Conservation (phyloP, 2,329 filamentous ascomycete genomes). For the Arthroderma sp. region DNA sequence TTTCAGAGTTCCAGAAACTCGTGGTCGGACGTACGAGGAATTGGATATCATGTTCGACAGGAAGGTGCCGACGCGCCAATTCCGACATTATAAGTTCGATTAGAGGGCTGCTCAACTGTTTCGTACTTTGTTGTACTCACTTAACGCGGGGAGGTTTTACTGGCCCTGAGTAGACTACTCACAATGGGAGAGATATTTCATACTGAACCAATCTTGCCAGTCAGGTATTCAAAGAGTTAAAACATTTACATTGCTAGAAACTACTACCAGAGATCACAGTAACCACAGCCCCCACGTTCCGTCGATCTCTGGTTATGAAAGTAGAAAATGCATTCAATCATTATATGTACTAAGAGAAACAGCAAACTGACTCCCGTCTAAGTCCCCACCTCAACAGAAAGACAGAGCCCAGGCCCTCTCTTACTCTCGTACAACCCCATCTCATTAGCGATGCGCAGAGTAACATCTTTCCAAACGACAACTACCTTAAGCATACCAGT, state of each 20-base stretch:
- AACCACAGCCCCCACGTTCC: no score
- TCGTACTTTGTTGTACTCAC: no score
- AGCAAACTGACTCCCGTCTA: conserved; percentile 1
- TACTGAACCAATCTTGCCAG: no score
- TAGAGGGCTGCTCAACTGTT: background rate
- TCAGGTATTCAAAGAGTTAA: no score
- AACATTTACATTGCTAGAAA: no score
- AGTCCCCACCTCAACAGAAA: conserved; percentile 20
- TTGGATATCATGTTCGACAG: conserved; percentile 31
- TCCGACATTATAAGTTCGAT: conserved; percentile 14
- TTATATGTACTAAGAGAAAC: background rate
- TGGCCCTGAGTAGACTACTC: no score
- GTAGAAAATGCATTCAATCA: no score
- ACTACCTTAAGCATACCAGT: conserved; percentile 18
- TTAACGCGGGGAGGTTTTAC: no score
- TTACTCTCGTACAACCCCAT: conserved; percentile 34
- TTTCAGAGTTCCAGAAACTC: conserved; percentile 15
- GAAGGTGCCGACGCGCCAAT: conserved; percentile 27
- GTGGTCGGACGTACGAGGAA: conserved; percentile 12
- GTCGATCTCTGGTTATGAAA: no score
- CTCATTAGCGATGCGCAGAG: conserved; percentile 30
- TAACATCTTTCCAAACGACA: conserved; percentile 26
- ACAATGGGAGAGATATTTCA: no score
- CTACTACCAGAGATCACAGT: no score
- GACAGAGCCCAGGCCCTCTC: conserved; percentile 22